phyloP scores from a whole-genome alignment of 202 grass and related monocot species.

The Panicum hallii region DNA sequence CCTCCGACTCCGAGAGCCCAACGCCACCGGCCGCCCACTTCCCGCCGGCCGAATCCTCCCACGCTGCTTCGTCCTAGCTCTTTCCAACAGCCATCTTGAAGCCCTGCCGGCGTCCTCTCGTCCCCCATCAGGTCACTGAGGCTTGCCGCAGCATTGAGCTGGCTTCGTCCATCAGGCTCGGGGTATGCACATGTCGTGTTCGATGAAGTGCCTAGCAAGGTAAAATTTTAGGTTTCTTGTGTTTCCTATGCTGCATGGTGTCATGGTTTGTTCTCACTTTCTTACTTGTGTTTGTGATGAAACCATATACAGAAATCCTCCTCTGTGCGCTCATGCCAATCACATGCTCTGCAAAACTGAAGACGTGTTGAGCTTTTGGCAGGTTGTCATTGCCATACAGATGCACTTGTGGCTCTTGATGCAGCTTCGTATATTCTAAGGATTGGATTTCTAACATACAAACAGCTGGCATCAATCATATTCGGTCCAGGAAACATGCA shows the following conservation, averaged over 20 bases:
- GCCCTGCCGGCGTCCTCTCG: neutral
- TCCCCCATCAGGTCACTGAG: neutral
- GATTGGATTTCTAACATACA: neutral
- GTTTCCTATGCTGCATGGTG: neutral
- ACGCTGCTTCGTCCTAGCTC: neutral
- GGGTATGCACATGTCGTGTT: neutral
- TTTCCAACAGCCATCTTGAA: neutral
- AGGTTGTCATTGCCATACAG: neutral
- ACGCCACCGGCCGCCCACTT: neutral
- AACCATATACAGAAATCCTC: neutral
- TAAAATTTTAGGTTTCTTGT: neutral
- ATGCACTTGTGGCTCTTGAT: neutral
- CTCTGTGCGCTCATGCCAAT: neutral
- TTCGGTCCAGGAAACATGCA: slow-evolving; percentile 26
- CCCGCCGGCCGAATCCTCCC: neutral
- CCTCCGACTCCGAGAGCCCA: neutral
- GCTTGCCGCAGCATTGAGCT: neutral
- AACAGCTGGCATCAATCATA: neutral
- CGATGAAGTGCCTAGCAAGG: neutral
- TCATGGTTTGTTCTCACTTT: neutral
- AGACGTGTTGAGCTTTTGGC: neutral
- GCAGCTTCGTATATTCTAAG: neutral
- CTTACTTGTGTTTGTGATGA: neutral
- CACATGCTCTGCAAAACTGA: neutral
- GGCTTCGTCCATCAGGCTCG: neutral